Evolutionary conservation across 345 rosid genomes (phyloP).

Genomic region (Balakata baccata): DNA sequence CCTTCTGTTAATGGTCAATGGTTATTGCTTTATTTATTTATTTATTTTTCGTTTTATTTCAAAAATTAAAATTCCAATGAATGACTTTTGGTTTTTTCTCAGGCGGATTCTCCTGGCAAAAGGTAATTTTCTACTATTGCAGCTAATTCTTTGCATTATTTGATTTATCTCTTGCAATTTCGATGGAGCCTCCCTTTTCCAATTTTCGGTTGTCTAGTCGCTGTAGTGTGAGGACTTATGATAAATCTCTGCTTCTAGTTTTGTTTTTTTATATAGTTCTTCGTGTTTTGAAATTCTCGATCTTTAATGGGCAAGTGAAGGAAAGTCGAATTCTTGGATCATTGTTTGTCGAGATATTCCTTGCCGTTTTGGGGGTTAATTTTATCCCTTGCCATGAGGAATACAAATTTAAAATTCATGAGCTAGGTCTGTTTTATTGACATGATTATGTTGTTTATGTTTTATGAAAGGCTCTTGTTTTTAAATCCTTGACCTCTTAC

Average conservation of each 20-base stretch:
- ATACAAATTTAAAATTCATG: neutral
- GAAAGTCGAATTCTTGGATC: neutral
- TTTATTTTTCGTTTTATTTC: neutral
- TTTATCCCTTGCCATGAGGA: neutral
- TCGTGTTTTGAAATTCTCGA: neutral
- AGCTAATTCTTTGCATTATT: neutral
- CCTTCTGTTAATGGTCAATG: neutral
- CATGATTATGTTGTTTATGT: neutral
- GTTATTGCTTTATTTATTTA: neutral
- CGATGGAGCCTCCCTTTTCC: neutral
- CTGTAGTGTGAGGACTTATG: neutral
- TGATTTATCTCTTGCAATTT: neutral
- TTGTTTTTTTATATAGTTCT: neutral
- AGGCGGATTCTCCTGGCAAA: conserved; percentile 70
- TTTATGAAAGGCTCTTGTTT: conserved; percentile 26
- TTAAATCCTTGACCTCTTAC: conserved; percentile 8
- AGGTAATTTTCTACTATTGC: conserved; percentile 35
- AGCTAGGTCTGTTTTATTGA: neutral
- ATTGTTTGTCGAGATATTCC: neutral
- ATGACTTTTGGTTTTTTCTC: conserved; percentile 13
- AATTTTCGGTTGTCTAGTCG: conserved; percentile 37
- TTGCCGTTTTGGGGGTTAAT: too few species aligned
- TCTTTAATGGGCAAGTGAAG: neutral
- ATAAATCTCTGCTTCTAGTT: neutral
- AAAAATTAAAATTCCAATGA: neutral